phyloP scores from a whole-genome alignment of 2,329 filamentous ascomycete genomes.

The Tricladium varicosporioides region DNA sequence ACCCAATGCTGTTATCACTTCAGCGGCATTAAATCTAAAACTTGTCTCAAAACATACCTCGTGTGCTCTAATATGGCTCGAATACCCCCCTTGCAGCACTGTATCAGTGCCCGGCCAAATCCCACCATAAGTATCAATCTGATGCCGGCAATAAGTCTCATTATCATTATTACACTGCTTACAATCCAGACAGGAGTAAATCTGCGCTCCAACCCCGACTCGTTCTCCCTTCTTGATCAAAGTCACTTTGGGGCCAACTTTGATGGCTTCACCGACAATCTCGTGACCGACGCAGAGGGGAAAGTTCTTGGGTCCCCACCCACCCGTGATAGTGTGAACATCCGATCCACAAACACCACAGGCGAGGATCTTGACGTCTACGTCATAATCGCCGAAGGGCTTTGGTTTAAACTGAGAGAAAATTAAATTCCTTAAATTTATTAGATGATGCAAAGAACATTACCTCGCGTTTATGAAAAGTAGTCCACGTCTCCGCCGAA shows the following conservation, averaged over 20 bases:
- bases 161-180: constrained; percentile 41
- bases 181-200: constrained; percentile 49
- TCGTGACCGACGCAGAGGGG: constrained; percentile 47
- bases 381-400: constrained; percentile 81
- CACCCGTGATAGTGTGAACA: constrained; percentile 64
- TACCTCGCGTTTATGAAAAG: constrained; percentile 16
- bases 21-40: background rate
- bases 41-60: constrained; percentile 44
- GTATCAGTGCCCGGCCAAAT: constrained; percentile 54
- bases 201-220: constrained; percentile 52
- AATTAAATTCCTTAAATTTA: background rate
- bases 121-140: constrained; percentile 44
- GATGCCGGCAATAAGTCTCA: constrained; percentile 50
- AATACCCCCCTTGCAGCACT: constrained; percentile 57
- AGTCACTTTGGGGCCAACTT: constrained; percentile 63
- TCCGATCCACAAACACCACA: constrained; percentile 74
- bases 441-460: background rate
- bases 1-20: constrained; percentile 41
- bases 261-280: constrained; percentile 41
- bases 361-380: constrained; percentile 80
- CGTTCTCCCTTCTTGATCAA: constrained; percentile 47
- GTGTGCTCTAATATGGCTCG: constrained; percentile 66
- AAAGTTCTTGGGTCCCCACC: constrained; percentile 37
- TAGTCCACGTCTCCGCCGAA: constrained; percentile 14
- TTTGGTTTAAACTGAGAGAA: constrained; percentile 56